phyloP scores from a whole-genome alignment of 1,284 basidiomycete species.

The Cutaneotrichosporon cyanovorans region DNA sequence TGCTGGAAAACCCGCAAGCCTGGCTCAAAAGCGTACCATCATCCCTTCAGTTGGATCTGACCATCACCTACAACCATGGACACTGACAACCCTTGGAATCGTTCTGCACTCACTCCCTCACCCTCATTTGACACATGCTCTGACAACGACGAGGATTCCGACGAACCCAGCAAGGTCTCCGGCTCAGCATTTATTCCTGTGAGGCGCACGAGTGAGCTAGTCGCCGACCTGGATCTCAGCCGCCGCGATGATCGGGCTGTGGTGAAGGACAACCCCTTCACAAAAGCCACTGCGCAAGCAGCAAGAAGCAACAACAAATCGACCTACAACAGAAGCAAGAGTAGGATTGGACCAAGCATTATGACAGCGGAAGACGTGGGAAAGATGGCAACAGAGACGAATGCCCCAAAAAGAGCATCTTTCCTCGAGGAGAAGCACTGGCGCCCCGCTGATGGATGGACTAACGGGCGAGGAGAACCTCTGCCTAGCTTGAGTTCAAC shows the following conservation, averaged over 20 bases:
- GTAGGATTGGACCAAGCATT: constrained; percentile 2
- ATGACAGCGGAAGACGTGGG: constrained; percentile 3
- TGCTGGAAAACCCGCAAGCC: too few species aligned
- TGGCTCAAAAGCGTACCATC: too few species aligned
- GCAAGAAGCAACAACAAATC: background rate
- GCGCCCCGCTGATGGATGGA: constrained; percentile 18
- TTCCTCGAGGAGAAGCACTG: background rate
- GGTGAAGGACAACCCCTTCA: constrained; percentile 22
- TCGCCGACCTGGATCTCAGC: constrained; percentile 20
- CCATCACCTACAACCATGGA: too few species aligned
- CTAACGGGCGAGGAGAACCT: constrained; percentile 9
- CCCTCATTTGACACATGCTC: background rate
- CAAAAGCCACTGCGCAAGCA: constrained; percentile 11
- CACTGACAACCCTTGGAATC: constrained; percentile 4
- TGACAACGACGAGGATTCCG: constrained; percentile 2
- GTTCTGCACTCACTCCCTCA: constrained; percentile 7
- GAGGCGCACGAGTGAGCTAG: constrained; percentile 11
- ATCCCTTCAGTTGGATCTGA: too few species aligned
- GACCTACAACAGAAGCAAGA: background rate
- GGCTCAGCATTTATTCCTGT: constrained; percentile 1
- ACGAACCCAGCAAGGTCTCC: background rate
- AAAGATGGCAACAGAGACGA: background rate
- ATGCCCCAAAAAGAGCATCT: background rate
- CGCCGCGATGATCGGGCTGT: constrained; percentile 18
- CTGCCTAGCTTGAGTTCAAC: constrained; percentile 7